phyloP scores from a whole-genome alignment of 495 filamentous ascomycete species.

The Penicillium chermesinum region DNA sequence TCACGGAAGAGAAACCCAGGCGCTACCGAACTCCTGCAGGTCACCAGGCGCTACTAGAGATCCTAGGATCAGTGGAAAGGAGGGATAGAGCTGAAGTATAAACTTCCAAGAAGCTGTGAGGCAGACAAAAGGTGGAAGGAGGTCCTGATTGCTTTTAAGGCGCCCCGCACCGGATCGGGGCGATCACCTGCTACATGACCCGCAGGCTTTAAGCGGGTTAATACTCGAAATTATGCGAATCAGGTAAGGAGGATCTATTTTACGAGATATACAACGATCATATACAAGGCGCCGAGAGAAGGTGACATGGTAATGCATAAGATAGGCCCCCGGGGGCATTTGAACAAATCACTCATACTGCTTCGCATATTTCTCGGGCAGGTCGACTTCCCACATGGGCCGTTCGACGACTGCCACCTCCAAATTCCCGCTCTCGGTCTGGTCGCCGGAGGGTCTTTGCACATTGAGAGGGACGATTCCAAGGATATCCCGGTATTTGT shows the following conservation, averaged over 20 bases:
- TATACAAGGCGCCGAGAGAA: constrained; percentile 17
- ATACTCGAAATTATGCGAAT: too few species aligned
- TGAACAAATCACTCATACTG: constrained; percentile 53
- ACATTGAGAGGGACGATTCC: constrained; percentile 69
- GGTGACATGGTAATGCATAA: constrained; percentile 17
- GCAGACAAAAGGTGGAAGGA: background rate
- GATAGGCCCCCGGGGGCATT: constrained; percentile 8
- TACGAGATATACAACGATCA: background rate
- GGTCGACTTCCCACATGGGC: constrained; percentile 76
- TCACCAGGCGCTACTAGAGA: too few species aligned
- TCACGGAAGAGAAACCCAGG: background rate
- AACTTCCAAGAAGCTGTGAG: too few species aligned
- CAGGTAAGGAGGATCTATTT: background rate
- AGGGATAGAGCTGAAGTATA: too few species aligned
- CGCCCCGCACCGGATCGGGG: constrained; percentile 11
- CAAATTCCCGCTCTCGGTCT: constrained; percentile 33
- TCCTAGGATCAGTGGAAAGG: too few species aligned
- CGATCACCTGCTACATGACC: constrained; percentile 12
- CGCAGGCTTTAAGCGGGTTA: too few species aligned
- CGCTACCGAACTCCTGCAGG: too few species aligned
- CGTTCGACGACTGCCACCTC: constrained; percentile 87
- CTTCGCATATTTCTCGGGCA: constrained; percentile 67
- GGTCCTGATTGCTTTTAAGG: too few species aligned
- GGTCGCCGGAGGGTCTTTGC: constrained; percentile 11
- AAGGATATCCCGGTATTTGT: constrained; percentile 86